Evolutionary conservation across 2,329 filamentous ascomycete species (phyloP).

Genomic region (Xylariaceae sp.): DNA sequence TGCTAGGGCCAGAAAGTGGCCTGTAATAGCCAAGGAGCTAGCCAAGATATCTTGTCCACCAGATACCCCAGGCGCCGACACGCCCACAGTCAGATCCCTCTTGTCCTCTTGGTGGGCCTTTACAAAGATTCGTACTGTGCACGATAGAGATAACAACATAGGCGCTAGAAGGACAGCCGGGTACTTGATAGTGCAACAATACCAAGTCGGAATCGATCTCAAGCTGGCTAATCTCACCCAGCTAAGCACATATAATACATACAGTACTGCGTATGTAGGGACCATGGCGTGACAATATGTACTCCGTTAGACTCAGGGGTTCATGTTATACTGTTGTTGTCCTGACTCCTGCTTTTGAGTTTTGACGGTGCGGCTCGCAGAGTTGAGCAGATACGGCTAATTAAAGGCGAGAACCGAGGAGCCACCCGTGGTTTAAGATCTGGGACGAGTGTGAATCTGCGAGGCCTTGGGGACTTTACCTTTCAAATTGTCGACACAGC

Average conservation of each 20-base stretch:
- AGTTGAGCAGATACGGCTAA: background rate
- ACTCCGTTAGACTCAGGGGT: background rate
- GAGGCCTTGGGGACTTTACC: slow-evolving; percentile 10
- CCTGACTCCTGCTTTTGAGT: no score
- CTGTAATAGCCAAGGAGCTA: slow-evolving; percentile 17
- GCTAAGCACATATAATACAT: no score
- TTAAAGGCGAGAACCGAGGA: background rate
- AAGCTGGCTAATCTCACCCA: no score
- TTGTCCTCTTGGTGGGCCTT: background rate
- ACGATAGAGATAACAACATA: slow-evolving; percentile 1
- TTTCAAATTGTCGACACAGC: no score
- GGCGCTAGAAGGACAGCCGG: slow-evolving; percentile 2
- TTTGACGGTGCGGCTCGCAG: background rate
- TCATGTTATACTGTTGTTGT: no score
- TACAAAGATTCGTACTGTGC: slow-evolving; percentile 14
- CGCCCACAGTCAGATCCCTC: slow-evolving; percentile 5
- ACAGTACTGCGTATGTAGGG: no score
- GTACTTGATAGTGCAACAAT: background rate
- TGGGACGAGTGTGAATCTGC: background rate
- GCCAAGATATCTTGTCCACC: slow-evolving; percentile 11
- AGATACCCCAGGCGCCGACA: slow-evolving; percentile 15
- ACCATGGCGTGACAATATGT: background rate
- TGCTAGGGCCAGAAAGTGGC: background rate
- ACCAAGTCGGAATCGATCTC: no score
- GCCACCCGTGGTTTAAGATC: background rate